phyloP scores from a whole-genome alignment of 2,329 filamentous ascomycete species.

The Colletotrichum caudatum region DNA sequence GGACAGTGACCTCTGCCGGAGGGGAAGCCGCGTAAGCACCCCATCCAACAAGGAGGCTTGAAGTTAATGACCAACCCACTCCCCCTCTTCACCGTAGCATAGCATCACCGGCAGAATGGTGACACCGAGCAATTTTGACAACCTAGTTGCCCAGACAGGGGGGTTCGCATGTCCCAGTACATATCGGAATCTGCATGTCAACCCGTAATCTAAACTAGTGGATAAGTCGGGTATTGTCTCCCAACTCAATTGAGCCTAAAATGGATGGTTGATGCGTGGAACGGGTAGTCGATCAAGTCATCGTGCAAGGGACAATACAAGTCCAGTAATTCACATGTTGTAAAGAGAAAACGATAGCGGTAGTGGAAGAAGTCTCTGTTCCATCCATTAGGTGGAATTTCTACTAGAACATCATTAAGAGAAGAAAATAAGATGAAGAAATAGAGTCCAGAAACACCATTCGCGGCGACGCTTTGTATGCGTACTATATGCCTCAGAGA shows the following conservation, averaged over 20 bases:
- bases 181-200: constrained; percentile 6
- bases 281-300: too few species aligned
- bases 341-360: background rate
- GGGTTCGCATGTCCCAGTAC: constrained; percentile 11
- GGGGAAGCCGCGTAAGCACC: background rate
- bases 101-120: constrained; percentile 28
- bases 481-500: constrained; percentile 28
- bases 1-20: constrained; percentile 4
- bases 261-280: background rate
- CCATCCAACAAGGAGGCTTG: constrained; percentile 4
- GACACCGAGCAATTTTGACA: constrained; percentile 36
- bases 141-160: background rate
- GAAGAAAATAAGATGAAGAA: background rate
- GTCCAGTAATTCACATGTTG: constrained; percentile 1
- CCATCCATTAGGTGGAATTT: constrained; percentile 24
- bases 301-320: background rate
- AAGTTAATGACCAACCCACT: background rate
- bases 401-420: constrained; percentile 23
- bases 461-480: constrained; percentile 18
- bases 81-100: constrained; percentile 16
- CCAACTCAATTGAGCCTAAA: constrained; percentile 10
- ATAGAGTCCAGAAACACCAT: constrained; percentile 9
- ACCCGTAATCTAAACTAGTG: constrained; percentile 28
- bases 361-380: constrained; percentile 9
- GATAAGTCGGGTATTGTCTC: constrained; percentile 15